phyloP scores from a whole-genome alignment of 2,329 filamentous ascomycete species.

The Aaosphaeria pasadenensis region DNA sequence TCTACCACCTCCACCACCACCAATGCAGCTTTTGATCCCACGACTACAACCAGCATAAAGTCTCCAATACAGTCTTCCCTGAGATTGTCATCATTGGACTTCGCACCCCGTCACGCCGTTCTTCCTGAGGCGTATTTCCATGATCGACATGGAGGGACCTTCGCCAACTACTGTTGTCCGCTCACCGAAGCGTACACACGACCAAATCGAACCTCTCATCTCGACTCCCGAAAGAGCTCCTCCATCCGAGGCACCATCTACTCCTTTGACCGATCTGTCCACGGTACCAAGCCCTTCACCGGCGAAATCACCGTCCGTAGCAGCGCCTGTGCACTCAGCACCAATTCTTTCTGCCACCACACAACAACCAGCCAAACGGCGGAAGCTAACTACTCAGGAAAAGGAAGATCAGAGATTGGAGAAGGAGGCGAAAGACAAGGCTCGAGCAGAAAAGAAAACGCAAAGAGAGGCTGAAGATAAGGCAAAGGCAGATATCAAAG shows the following conservation, averaged over 20 bases:
- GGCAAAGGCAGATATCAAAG: constrained; percentile 36
- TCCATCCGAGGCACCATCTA: constrained; percentile 23
- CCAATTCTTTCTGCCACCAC: constrained; percentile 11
- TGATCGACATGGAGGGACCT: constrained; percentile 27
- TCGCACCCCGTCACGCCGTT: too few species aligned
- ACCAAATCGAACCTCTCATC: constrained; percentile 22
- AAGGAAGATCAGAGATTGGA: constrained; percentile 36
- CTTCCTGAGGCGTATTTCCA: neutral
- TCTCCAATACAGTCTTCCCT: too few species aligned
- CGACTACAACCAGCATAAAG: too few species aligned
- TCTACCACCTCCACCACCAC: too few species aligned
- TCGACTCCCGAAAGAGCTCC: constrained; percentile 26
- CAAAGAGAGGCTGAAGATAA: constrained; percentile 32
- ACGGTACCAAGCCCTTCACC: constrained; percentile 31
- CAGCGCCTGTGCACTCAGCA: constrained; percentile 1
- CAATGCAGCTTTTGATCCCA: too few species aligned
- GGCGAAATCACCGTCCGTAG: constrained; percentile 7
- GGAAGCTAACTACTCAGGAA: constrained; percentile 43
- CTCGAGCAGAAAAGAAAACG: constrained; percentile 32
- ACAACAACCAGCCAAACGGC: constrained; percentile 39
- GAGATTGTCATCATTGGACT: too few species aligned
- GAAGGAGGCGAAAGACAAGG: constrained; percentile 23
- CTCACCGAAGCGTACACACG: constrained; percentile 31
- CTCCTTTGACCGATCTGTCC: constrained; percentile 30
- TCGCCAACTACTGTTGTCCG: constrained; percentile 12